These are phyloP conservation scores for Cyathus striatus DNA, from an alignment of 768 basidiomycete species.

Conservation along the genomic window DNA sequence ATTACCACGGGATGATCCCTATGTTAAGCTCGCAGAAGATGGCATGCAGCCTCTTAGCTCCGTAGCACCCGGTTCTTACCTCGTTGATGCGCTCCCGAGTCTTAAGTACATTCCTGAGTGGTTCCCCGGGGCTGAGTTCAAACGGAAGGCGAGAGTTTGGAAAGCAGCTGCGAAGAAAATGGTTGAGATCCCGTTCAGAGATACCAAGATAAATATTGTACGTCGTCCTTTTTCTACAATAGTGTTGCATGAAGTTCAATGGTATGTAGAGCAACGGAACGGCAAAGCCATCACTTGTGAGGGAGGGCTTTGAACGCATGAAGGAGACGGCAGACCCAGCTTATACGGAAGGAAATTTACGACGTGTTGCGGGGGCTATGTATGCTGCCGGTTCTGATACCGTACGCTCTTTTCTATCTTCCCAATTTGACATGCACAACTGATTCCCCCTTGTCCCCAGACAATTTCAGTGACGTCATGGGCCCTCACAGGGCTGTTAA, in stretches of 20 bases:
- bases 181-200: slow-evolving; percentile 2
- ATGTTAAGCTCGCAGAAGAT: slow-evolving; percentile 9
- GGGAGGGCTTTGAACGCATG: slow-evolving; percentile 12
- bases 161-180: background rate
- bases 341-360: slow-evolving; percentile 13
- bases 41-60: slow-evolving; percentile 10
- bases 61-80: slow-evolving; percentile 9
- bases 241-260: background rate
- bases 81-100: slow-evolving; percentile 14
- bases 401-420: slow-evolving; percentile 9
- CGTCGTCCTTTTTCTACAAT: background rate
- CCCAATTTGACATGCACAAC: background rate
- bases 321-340: slow-evolving; percentile 7
- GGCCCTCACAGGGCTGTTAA: slow-evolving; percentile 23
- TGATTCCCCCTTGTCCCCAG: background rate
- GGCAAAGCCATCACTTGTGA: slow-evolving; percentile 14
- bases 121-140: slow-evolving; percentile 27
- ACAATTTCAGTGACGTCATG: slow-evolving; percentile 7
- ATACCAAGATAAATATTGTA: background rate
- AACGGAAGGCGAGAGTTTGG: slow-evolving; percentile 20
- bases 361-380: slow-evolving; percentile 17
- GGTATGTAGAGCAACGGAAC: slow-evolving; percentile 11
- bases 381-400: slow-evolving; percentile 23
- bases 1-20: slow-evolving; percentile 16
- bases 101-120: slow-evolving; percentile 21